phyloP scores from a whole-genome alignment of 23 red algal genomes.

The Rhodosorus marinus region DNA sequence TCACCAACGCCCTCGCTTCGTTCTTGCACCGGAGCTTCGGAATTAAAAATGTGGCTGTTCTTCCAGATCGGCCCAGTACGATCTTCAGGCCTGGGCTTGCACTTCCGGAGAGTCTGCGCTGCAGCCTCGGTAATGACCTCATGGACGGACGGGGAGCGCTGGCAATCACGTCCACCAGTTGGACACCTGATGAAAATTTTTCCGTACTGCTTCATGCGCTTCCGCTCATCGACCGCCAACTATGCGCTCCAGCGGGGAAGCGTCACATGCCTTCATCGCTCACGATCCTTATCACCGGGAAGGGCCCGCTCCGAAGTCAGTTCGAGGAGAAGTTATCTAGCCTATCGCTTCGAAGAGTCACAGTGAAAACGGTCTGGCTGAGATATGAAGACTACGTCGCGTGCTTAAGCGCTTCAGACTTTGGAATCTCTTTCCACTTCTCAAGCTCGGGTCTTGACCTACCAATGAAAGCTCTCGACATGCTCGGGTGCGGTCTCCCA shows the following conservation, averaged over 20 bases:
- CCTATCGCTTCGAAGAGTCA: not conserved
- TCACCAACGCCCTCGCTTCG: not conserved
- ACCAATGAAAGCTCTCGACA: conserved; percentile 95
- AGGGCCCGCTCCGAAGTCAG: conserved; percentile 42
- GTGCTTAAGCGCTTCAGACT: conserved; percentile 24
- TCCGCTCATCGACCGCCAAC: conserved; percentile 10
- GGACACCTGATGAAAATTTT: conserved; percentile 91
- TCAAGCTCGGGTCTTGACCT: conserved; percentile 77
- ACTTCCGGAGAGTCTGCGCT: not conserved
- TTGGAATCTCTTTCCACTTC: conserved; percentile 67
- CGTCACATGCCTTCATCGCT: not conserved
- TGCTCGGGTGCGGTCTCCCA: conserved; percentile 65
- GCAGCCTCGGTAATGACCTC: not conserved
- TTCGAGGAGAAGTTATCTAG: conserved; percentile 10
- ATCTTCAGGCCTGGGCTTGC: not conserved
- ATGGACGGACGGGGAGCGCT: not conserved
- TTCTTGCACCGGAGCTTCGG: not conserved
- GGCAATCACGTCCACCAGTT: conserved; percentile 37
- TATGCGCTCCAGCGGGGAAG: not conserved
- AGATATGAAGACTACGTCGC: conserved; percentile 33
- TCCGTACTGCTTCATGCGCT: conserved; percentile 30
- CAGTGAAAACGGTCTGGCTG: conserved; percentile 28
- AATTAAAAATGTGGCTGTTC: not conserved
- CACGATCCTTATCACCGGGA: conserved; percentile 52
- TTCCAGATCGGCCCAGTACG: not conserved